These are phyloP conservation scores for Leccinum pellstonianum DNA, from an alignment of 768 basidiomycete species.

Conservation along the genomic window DNA sequence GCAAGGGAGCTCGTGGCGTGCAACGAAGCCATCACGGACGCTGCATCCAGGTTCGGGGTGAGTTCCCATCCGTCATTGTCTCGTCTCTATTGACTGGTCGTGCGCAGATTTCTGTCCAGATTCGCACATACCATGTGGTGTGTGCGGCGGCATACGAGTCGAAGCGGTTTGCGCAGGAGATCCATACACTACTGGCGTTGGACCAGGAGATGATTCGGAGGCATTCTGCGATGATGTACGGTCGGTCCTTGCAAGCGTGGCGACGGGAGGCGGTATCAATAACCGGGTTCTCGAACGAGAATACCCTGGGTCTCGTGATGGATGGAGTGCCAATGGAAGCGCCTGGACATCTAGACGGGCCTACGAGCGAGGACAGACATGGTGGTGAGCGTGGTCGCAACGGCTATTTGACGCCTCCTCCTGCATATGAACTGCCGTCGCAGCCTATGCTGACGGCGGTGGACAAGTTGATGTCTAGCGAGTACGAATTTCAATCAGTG, in stretches of 20 bases:
- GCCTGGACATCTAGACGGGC: neutral
- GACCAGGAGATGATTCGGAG: conserved; percentile 19
- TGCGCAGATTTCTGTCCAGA: conserved; percentile 44
- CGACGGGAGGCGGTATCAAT: neutral
- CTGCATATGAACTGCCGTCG: neutral
- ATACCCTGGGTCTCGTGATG: conserved; percentile 10
- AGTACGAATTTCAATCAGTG: neutral
- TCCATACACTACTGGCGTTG: conserved; percentile 15
- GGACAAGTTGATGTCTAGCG: neutral
- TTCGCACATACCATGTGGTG: conserved; percentile 54
- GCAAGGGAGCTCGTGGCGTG: conserved; percentile 50
- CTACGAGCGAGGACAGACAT: neutral
- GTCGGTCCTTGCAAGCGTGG: conserved; percentile 2
- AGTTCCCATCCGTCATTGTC: neutral
- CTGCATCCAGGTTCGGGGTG: conserved; percentile 31
- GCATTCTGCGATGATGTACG: conserved; percentile 13
- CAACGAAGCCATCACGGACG: conserved; percentile 52
- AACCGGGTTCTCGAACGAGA: neutral
- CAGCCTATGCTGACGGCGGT: neutral
- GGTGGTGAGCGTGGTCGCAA: neutral
- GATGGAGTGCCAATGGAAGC: neutral
- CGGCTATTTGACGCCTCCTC: conserved; percentile 4
- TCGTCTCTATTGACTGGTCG: neutral
- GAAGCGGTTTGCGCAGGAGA: conserved; percentile 22
- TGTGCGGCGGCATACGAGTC: conserved; percentile 35